Base-by-base conservation (phyloP, 768 basidiomycete genomes). In the Chalciporus sphaerocephalus region DNA sequence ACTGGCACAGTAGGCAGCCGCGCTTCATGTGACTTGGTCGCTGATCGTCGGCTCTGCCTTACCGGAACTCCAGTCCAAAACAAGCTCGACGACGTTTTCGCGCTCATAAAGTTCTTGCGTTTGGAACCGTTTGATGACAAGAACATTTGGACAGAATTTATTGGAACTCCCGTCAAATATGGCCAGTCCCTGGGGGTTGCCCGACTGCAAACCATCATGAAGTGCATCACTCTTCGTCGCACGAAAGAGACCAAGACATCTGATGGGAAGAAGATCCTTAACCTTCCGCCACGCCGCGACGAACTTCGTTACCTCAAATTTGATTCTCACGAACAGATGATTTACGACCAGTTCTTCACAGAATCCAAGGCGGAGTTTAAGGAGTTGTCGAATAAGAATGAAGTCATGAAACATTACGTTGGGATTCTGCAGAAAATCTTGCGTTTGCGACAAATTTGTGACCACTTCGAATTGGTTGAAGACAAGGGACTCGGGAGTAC, bases 31-130 rank as follows among this genome's bases (percentile, higher is more conserved):
- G 93, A 96, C 64, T 78, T 99, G 39, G 79, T 87, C 66, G 92
- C 96, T 13, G 91, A 97, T 60, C 83, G 96, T 42, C 83, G 96
- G 13, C 73, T 97, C 34, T 94, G 92, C 65, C 73, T 99, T 32
- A 94, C 94, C n/a, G 96, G 96, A 45, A 99, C 96, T 7, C 96
- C 96, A 1, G 92, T 99, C 28, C 96, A 99, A 71, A 99, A 99
- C 75, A 96, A 95, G 67, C 80, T 98, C 42, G 96, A 98, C 69
- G 96, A 99, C 61, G 87, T 99, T 40, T 98, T 87, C 66, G 96
- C 96, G 5, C 74, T 99, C 47, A 83, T 99, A 75, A 96, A 96
- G 68, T 98, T 99, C 69, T 69, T 99, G 44, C 86, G 93, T 17
- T 66, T 98, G 56, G 78, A 83, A 18, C 96, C 96, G 1, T 85